Evolutionary conservation across 2,329 filamentous ascomycete genomes (phyloP), one percentile per base, ranked within the genome.

Genomic region (Fusarium nematophilum): DNA sequence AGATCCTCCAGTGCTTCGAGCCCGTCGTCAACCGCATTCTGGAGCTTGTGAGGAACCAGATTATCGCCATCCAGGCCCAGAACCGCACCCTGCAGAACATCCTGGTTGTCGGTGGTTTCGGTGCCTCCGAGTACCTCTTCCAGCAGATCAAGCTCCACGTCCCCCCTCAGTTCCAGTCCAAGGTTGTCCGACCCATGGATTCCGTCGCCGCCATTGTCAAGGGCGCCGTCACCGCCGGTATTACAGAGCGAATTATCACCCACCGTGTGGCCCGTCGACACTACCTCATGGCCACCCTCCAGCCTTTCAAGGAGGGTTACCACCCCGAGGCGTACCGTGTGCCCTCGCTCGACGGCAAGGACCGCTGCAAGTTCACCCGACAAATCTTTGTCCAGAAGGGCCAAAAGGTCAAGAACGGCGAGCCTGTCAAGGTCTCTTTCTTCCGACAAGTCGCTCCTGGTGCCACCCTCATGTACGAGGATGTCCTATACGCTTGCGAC

Each of bases 331-430:
- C 96, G 46, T 99, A 98, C 81, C 93, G 95, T 73, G 95, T 98
- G 18, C 95, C 95, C 14, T 96, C 92, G 60, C 85, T 99, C 52
- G 95, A 99, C 70, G 95, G 95, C 71, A 97, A 97, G 76, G 95
- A 99, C 72, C 87, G 95, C 58, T 99, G 95, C 89, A 98, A 98
- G 80, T 98, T 98, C 75, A 98, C 95, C 2, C 84, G 95, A 48
- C 95, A 99, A 74, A 98, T 99, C 52, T 99, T 98, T 69, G 94
- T 99, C 64, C 95, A 97, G 72, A 98, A 97, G 81, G 95, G 95
- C 13, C 95, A 99, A 77, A 90, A 96, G 76, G 93, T 99, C 78
- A 98, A 98, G 88, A 98, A 97, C 75, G 95, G 95, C 70, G 95
- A 99, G 79, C 94, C 95, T 2, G 94, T 98, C 79, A 98, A 98